Base-by-base conservation (phyloP, 2,329 filamentous ascomycete genomes). In the Penicillium decumbens region DNA sequence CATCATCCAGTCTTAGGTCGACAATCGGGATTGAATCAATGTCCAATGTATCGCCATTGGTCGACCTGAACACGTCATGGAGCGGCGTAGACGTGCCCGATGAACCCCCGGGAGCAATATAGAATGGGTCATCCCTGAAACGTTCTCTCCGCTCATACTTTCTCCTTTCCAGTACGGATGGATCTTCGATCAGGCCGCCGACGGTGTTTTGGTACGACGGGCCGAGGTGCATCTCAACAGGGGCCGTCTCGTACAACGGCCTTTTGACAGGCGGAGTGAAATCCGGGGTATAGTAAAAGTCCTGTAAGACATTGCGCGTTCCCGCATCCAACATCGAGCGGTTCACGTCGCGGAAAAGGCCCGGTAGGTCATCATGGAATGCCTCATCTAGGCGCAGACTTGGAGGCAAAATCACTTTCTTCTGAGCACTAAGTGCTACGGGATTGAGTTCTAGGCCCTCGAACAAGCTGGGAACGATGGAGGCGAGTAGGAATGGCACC, bases 11-110 rank as follows among this genome's bases (percentile, higher is more conserved):
- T 54, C 95, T 85, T 41, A 98, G 78, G 65, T 95, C 84, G 83
- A 98, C 93, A 62, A 98, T 92, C 2, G 93, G 93, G 61, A 98
- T 98, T 1, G 89, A 82, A 69, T 98, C 93, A 38, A 98, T 85
- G 65, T 98, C 92, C 7, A 97, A 75, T 39, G 88, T 86, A 2
- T 85, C 83, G 1, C 84, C 85, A 64, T 92, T 91, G 49, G 82
- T 83, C 50, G 78, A 83, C 50, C 82, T 79, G 3, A 88, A 75
- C 49, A 93, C 89, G 56, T 82, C 87, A 63, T 92, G 87, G 43
- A 93, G 84, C 0, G 88, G 88, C 0, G 88, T 92, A 0, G 86
- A 85, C 5, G 80, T 80, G 29, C 82, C 81, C 3, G 81, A 82
- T 0, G 73, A 71, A 37, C 72, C 75, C 24, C 75, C 76, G 6